Evolutionary conservation across 2,329 filamentous ascomycete genomes (phyloP), one percentile per base, ranked within the genome.

Genomic region (Exophiala aquamarina): DNA sequence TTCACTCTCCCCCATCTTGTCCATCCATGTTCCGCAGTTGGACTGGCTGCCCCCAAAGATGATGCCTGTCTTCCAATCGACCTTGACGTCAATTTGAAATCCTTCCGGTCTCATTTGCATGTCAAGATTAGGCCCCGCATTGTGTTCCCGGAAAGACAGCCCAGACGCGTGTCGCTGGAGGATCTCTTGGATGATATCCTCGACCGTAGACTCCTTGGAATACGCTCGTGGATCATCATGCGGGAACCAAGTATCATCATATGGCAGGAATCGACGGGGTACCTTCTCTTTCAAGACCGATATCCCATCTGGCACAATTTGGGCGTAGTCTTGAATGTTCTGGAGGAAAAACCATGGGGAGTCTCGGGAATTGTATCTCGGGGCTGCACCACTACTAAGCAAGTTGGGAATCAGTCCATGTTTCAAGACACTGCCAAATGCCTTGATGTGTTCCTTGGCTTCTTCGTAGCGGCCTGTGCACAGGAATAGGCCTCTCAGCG

Each of bases 21-120:
- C 93, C 90, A 96, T 96, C 93, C 93, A 98, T 1, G 93, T 98
- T 42, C 93, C 93, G 61, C 94, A 98, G 68, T 98, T 98, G 70
- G 74, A 78, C 63, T 96, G 91, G 62, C 89, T 97, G 26, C 94
- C 93, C 46, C 94, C 93, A 62, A 94, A 95, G 48, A 98, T 84
- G 54, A 98, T 80, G 17, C 93, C 94, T 4, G 83, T 93, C 23
- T 79, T 74, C 92, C 92, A 97, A 65, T 98, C 92, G 9, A 95
- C 88, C 50, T 87, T 81, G 58, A 97, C 86, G 50, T 93, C 84
- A 56, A 95, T 89, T 62, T 96, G 83, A 74, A 98, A 98, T 0
- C 93, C 93, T 61, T 90, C 85, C 3, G 88, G 79, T 55, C 81
- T 87, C 93, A 98, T 98, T 68, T 98, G 92, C 58, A 81, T 84